A percentile compares a stretch with the other conserved stretches of the same genome.
Evolutionary conservation across 2,329 filamentous ascomycete species (phyloP).

Genomic region (Nigrospora oryzae): DNA sequence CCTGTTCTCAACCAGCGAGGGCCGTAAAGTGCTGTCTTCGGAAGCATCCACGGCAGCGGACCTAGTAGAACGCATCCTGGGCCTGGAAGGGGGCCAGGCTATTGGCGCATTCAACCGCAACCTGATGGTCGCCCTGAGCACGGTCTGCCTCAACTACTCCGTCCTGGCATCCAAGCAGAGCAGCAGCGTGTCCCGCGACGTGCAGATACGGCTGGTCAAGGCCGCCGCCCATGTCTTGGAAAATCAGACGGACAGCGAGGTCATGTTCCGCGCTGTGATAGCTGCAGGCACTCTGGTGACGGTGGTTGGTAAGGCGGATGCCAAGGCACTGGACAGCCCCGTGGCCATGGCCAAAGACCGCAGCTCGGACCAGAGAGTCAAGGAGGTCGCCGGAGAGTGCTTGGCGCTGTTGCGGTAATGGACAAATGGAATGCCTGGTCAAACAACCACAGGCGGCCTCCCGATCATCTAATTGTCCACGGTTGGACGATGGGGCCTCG

Average conservation of each 20-base stretch:
- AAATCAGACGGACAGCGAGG: conserved; percentile 68
- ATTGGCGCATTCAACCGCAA: conserved; percentile 63
- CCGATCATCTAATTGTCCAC: no score
- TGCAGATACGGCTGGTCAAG: conserved; percentile 45
- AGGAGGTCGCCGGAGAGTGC: conserved; percentile 37
- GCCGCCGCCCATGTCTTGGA: conserved; percentile 55
- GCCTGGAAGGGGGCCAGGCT: conserved; percentile 34
- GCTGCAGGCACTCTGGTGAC: conserved; percentile 71
- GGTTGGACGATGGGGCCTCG: no score
- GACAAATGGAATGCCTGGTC: no score
- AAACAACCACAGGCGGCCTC: no score
- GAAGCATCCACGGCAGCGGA: conserved; percentile 48
- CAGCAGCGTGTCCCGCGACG: conserved; percentile 22
- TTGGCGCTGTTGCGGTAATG: conserved; percentile 23
- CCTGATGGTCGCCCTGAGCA: conserved; percentile 72
- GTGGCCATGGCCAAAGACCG: conserved; percentile 33
- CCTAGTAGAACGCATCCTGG: conserved; percentile 55
- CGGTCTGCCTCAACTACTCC: conserved; percentile 76
- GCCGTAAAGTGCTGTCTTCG: conserved; percentile 51
- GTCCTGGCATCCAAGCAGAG: conserved; percentile 53
- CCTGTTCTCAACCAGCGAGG: conserved; percentile 67
- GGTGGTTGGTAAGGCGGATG: conserved; percentile 40
- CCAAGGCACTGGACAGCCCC: conserved; percentile 32
- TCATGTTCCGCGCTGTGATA: conserved; percentile 73
- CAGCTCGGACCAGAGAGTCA: conserved; percentile 37